Evolutionary conservation across 495 filamentous ascomycete species (phyloP).

Genomic region (Emericellopsis terricola): DNA sequence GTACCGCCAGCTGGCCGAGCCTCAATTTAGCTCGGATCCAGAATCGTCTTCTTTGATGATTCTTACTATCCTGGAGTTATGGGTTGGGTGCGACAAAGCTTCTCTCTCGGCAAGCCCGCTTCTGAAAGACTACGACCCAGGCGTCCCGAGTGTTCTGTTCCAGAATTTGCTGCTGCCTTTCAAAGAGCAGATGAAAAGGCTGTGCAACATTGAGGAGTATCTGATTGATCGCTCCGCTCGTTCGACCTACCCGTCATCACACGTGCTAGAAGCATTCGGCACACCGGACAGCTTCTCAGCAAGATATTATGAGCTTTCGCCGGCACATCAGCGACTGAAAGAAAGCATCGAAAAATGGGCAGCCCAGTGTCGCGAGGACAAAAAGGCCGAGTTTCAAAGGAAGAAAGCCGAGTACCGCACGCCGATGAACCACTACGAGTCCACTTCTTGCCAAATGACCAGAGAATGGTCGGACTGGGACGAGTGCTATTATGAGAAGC

Average conservation of each 20-base stretch:
- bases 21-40: constrained; percentile 23
- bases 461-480: no score
- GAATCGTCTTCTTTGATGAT: constrained; percentile 39
- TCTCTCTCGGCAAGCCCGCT: constrained; percentile 20
- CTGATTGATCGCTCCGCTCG: constrained; percentile 12
- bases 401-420: no score
- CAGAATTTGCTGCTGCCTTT: constrained; percentile 29
- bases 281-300: constrained; percentile 27
- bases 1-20: constrained; percentile 9
- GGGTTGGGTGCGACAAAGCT: constrained; percentile 39
- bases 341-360: constrained; percentile 22
- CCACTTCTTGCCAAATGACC: no score
- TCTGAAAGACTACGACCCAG: constrained; percentile 32
- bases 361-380: constrained; percentile 11
- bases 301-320: constrained; percentile 31
- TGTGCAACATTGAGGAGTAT: constrained; percentile 31
- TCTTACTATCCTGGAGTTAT: constrained; percentile 41
- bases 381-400: constrained; percentile 22
- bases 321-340: constrained; percentile 19
- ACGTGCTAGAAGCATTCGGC: constrained; percentile 18
- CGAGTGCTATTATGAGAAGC: no score
- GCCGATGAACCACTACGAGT: no score
- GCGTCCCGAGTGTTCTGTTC: constrained; percentile 24
- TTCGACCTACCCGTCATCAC: constrained; percentile 6
- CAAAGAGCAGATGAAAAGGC: constrained; percentile 28